Conservation (phyloP, 306 rosid species). For the Vigna trinervia region DNA sequence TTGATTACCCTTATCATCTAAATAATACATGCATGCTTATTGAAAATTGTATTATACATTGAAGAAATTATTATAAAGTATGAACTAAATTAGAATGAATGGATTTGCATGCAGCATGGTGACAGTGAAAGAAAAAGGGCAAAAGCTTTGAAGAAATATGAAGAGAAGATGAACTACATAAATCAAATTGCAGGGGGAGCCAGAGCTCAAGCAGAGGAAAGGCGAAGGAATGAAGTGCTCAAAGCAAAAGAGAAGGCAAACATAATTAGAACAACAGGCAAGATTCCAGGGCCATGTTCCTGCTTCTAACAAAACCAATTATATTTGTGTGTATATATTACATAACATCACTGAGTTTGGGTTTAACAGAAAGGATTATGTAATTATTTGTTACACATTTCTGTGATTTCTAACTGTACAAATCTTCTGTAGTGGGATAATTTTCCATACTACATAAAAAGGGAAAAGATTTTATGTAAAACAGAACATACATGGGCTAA, state of each 20-base stretch:
- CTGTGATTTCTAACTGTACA: slow-evolving; percentile 29
- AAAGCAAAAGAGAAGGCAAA: slow-evolving; percentile 72
- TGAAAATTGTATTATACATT: background rate
- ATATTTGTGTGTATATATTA: background rate
- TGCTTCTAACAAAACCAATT: slow-evolving; percentile 58
- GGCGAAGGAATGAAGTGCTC: slow-evolving; percentile 51
- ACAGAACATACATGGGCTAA: background rate
- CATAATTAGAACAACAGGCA: slow-evolving; percentile 65
- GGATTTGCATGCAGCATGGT: slow-evolving; percentile 42
- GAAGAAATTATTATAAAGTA: too few species aligned
- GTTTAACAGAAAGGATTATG: slow-evolving; percentile 6
- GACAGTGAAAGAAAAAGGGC: slow-evolving; percentile 49
- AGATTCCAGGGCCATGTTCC: slow-evolving; percentile 58
- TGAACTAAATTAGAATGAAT: too few species aligned
- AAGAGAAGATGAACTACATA: slow-evolving; percentile 47
- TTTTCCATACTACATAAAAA: background rate
- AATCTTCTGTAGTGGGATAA: background rate
- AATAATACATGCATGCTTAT: background rate
- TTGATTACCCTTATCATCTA: background rate
- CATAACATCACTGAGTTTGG: background rate
- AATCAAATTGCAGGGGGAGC: slow-evolving; percentile 64
- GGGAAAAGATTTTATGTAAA: background rate
- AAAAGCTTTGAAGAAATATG: slow-evolving; percentile 49
- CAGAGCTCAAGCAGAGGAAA: slow-evolving; percentile 63
- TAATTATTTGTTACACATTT: slow-evolving; percentile 39